Percentiles rank a stretch among this genome's conserved stretches.
phyloP scores from a whole-genome alignment of 345 rosid genomes.

The Camelina laxa region DNA sequence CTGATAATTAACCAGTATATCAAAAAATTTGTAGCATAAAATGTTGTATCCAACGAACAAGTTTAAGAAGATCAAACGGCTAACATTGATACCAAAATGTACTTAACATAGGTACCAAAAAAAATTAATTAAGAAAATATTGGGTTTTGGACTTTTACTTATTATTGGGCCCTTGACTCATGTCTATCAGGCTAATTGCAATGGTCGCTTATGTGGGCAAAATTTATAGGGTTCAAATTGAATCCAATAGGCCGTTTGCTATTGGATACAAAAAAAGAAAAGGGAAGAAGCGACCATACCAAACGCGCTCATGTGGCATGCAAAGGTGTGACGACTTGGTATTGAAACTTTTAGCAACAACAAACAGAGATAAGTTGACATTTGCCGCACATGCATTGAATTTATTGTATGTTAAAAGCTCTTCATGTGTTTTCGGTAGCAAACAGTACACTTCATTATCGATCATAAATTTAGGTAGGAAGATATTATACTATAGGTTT shows the following conservation, averaged over 20 bases:
- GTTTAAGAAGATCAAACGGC: not conserved
- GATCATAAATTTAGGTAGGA: too few species aligned
- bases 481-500: too few species aligned
- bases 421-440: too few species aligned
- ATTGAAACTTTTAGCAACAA: not conserved
- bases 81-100: too few species aligned
- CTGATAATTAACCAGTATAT: not conserved
- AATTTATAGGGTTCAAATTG: not conserved
- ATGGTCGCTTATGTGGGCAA: not conserved
- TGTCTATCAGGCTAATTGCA: not conserved
- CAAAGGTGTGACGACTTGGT: not conserved
- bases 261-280: not conserved
- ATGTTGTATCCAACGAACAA: not conserved
- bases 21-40: not conserved
- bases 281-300: not conserved
- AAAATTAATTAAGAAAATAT: not conserved
- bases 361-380: not conserved
- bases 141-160: not conserved
- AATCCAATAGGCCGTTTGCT: not conserved
- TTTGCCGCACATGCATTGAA: too few species aligned
- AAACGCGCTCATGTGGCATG: not conserved
- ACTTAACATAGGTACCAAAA: too few species aligned
- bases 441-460: too few species aligned
- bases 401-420: too few species aligned
- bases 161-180: not conserved